phyloP scores from a whole-genome alignment of 371 early-diverging fungal genomes.

The Mucor circinelloides region DNA sequence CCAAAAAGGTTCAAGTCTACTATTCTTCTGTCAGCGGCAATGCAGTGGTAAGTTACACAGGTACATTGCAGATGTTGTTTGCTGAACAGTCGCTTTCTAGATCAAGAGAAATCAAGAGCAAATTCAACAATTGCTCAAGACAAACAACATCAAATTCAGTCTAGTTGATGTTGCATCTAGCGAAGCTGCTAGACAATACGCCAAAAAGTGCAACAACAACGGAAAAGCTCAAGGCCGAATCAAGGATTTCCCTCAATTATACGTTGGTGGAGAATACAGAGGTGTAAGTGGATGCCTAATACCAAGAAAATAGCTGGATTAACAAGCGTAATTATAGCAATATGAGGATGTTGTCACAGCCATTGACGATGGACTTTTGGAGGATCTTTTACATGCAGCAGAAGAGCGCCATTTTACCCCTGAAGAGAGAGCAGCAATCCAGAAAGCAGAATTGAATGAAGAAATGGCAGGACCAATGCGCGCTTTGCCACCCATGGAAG shows the following conservation, averaged over 20 bases:
- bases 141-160: slow-evolving; percentile 35
- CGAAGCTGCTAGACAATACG: slow-evolving; percentile 47
- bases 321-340: slow-evolving; percentile 18
- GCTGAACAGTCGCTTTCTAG: slow-evolving; percentile 11
- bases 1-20: slow-evolving; percentile 47
- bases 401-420: slow-evolving; percentile 32
- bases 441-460: slow-evolving; percentile 34
- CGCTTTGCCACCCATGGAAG: slow-evolving; percentile 29
- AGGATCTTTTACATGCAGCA: slow-evolving; percentile 32
- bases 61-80: neutral
- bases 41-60: slow-evolving; percentile 25
- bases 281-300: slow-evolving; percentile 28
- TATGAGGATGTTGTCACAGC: slow-evolving; percentile 28
- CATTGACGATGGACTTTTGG: slow-evolving; percentile 25
- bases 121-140: slow-evolving; percentile 36
- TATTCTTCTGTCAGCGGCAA: slow-evolving; percentile 48
- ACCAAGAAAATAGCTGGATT: neutral
- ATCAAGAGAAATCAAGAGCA: slow-evolving; percentile 53
- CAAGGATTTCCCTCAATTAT: slow-evolving; percentile 44
- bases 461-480: slow-evolving; percentile 22
- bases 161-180: slow-evolving; percentile 49
- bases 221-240: slow-evolving; percentile 32
- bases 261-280: slow-evolving; percentile 47
- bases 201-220: slow-evolving; percentile 42
- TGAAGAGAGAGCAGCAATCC: slow-evolving; percentile 37